Percentiles rank a stretch among this genome's conserved stretches.
phyloP scores from a whole-genome alignment of 1,284 basidiomycete genomes.

The Apiotrichum brassicae region DNA sequence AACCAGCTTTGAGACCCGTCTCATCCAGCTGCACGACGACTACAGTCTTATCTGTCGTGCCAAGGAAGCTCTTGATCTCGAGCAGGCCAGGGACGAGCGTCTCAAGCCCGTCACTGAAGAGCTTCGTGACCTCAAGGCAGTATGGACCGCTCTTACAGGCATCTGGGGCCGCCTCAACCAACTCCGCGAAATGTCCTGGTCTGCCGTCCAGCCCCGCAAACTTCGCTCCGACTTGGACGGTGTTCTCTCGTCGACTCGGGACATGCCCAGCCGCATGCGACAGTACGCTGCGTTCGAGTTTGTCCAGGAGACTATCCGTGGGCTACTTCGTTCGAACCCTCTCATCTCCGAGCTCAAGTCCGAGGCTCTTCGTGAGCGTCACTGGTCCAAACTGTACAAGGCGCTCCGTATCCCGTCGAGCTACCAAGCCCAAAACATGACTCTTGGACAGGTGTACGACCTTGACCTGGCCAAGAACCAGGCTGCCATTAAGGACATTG shows the following conservation, averaged over 20 bases:
- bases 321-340: slow-evolving; percentile 80
- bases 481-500: slow-evolving; percentile 81
- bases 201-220: slow-evolving; percentile 84
- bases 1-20: slow-evolving; percentile 84
- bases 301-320: slow-evolving; percentile 83
- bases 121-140: slow-evolving; percentile 89
- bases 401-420: slow-evolving; percentile 62
- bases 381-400: slow-evolving; percentile 98
- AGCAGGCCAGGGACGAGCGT: slow-evolving; percentile 80
- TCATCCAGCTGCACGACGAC: slow-evolving; percentile 83
- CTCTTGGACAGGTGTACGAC: slow-evolving; percentile 94
- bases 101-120: slow-evolving; percentile 93
- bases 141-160: slow-evolving; percentile 97
- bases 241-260: slow-evolving; percentile 82
- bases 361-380: slow-evolving; percentile 93
- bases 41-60: slow-evolving; percentile 89
- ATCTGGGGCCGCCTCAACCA: slow-evolving; percentile 93
- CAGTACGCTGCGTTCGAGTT: slow-evolving; percentile 99
- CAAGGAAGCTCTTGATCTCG: slow-evolving; percentile 93
- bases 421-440: slow-evolving; percentile 72
- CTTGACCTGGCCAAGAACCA: slow-evolving; percentile 94
- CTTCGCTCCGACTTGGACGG: slow-evolving; percentile 88
- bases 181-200: slow-evolving; percentile 82
- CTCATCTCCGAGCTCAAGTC: slow-evolving; percentile 90
- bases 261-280: slow-evolving; percentile 98